Conservation (phyloP, 2,329 filamentous ascomycete species). For the Fusarium stilboides region DNA sequence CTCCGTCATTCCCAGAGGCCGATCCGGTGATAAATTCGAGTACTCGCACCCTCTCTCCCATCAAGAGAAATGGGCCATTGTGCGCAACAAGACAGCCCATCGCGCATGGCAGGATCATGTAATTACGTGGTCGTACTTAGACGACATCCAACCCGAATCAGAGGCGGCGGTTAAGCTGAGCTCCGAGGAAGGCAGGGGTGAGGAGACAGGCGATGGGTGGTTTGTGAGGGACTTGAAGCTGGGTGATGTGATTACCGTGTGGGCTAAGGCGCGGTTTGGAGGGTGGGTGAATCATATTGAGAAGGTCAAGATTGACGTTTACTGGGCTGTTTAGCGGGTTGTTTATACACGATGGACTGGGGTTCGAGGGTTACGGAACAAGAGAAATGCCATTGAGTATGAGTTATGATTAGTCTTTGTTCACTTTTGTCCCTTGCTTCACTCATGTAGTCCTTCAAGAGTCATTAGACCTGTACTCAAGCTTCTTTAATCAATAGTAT, state of each 20-base stretch:
- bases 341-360: not conserved
- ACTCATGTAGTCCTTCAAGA: not conserved
- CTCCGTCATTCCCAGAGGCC: constrained; percentile 31
- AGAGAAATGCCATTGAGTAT: not conserved
- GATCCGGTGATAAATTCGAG: constrained; percentile 42
- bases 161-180: constrained; percentile 57
- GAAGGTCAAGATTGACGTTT: constrained; percentile 68
- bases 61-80: constrained; percentile 60
- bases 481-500: no score
- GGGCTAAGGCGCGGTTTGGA: constrained; percentile 71
- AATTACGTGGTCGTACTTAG: constrained; percentile 69
- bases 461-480: no score
- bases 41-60: constrained; percentile 59
- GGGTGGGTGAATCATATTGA: constrained; percentile 69
- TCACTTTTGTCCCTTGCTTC: not conserved
- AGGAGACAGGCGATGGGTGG: constrained; percentile 65
- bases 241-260: constrained; percentile 75
- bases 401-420: constrained; percentile 4
- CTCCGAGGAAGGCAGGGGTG: constrained; percentile 63
- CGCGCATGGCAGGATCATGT: constrained; percentile 57
- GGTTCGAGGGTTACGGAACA: not conserved
- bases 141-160: constrained; percentile 63
- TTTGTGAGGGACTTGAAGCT: constrained; percentile 70
- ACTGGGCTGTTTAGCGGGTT: constrained; percentile 66
- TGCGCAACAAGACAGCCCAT: constrained; percentile 61